These are phyloP conservation scores for Viridothelium virens DNA, from an alignment of 495 filamentous ascomycete genomes.

Conservation along the genomic window DNA sequence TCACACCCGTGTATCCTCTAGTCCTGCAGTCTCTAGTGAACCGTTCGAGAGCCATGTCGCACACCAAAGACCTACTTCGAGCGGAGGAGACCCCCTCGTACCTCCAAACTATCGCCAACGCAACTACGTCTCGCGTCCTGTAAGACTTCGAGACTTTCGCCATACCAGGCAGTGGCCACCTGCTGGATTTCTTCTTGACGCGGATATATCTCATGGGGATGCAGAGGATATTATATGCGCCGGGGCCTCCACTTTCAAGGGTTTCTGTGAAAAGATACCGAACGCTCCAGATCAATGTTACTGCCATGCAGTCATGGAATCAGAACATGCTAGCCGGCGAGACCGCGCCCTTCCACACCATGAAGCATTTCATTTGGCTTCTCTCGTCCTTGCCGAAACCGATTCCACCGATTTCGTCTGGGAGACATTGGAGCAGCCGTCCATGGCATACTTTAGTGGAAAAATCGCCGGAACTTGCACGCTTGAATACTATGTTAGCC, in stretches of 20 bases:
- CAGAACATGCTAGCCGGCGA: constrained; percentile 24
- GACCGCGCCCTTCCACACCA: constrained; percentile 27
- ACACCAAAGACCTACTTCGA: background rate
- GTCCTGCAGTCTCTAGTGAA: background rate
- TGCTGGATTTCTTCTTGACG: constrained; percentile 22
- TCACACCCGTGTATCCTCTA: background rate
- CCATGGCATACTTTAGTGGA: constrained; percentile 53
- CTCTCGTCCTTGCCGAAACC: constrained; percentile 29
- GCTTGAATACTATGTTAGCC: constrained; percentile 49
- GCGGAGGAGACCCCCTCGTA: background rate
- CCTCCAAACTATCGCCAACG: background rate
- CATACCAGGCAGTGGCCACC: constrained; percentile 28
- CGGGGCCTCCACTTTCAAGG: constrained; percentile 33
- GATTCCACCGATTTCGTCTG: constrained; percentile 43
- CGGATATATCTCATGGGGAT: constrained; percentile 22
- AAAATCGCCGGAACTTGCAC: constrained; percentile 52
- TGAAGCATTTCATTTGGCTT: constrained; percentile 29
- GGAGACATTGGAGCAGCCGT: constrained; percentile 60
- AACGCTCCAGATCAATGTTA: constrained; percentile 25
- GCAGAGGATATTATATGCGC: constrained; percentile 31
- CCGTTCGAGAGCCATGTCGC: background rate
- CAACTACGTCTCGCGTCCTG: background rate
- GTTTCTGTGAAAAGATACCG: constrained; percentile 30
- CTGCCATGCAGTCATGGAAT: constrained; percentile 32
- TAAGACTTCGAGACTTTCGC: constrained; percentile 7